Evolutionary conservation across 306 rosid genomes (phyloP), one percentile per base, ranked within the genome.

Genomic region (Macrotyloma uniflorum): DNA sequence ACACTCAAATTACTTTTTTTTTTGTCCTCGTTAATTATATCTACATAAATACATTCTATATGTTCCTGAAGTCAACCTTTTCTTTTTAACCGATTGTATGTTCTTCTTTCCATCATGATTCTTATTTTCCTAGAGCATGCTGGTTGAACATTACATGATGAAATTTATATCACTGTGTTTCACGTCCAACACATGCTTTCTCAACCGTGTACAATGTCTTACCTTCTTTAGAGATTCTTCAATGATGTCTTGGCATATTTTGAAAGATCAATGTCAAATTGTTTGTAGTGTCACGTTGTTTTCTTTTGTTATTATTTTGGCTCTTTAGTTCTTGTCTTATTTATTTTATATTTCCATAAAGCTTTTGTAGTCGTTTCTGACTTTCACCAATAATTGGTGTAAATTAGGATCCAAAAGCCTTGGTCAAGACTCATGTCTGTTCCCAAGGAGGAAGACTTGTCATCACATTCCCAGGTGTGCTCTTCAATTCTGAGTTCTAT

Each of bases 381-480:
- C 74, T 61, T 72, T 72, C 36, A 67, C 75, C 26, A 4, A 18
- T 55, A 18, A 57, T 81, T 58, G 80, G 69, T 66, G 46, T 67
- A 45, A 51, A 50, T 61, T 76, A 67, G 76, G 83, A 77, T 67
- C 28, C 16, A 73, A 75, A 80, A 69, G 59, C 73, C 32, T 75
- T 73, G 65, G 79, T 85, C 82, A 28, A 46, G 70, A 58, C 61
- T 75, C 76, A 90, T 90, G 97, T 87, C 91, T 11, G 58, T 54
- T 81, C 87, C 96, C 15, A 74, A 91, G 18, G 93, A 91, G 64
- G 98, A 92, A 53, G 79, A 73, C 84, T 46, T 66, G 66, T 64
- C 97, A 36, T 78, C 93, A 42, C 82, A 89, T 49, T 76, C 87
- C 46, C 93, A 91, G 98, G 99, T 93, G 80, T 54, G 20, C 26